Base-by-base conservation (phyloP, 2,329 filamentous ascomycete species). In the Alternaria arbusti region DNA sequence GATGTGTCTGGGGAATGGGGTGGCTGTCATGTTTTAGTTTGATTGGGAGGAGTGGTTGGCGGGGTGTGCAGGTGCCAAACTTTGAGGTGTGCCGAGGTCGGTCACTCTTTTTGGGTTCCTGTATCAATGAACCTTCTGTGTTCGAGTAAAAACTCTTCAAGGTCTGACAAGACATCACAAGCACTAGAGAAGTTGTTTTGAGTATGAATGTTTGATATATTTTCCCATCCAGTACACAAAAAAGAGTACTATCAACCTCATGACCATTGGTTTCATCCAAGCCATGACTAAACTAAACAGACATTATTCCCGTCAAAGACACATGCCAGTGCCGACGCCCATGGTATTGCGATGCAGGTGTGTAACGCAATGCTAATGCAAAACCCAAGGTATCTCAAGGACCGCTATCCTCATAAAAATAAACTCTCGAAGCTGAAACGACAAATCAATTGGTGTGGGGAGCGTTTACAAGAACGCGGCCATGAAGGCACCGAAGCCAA, bases 381-480 rank as follows among this genome's bases (percentile, higher is more conserved):
- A 68, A 68, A 64, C 63, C 67, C 67, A 70, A 74, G 72, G 70
- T 75, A 75, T 76, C 71, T 75, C 60, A 74, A 76, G 70, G 72
- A 74, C 70, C 28, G 68, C 71, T 69, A 68, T 59, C 49, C 57
- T 57, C 43, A 52, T 43, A 60, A 54, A 49, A 54, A 58, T 25
- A 25, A 52, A 54, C 28, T 30, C 15, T 44, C 36, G 50, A 56
- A 49, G 59, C 28, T 40, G 20, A 55, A 55, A 23, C 6, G 26
- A 54, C 22, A 40, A 20, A 52, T 26, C 17, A 46, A 54, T 22
- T 25, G 49, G 3, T 13, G 12, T 7, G n/a, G 15, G 5, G 17
- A 4, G 45, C 64, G 71, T 65, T 74, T 78, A 80, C 74, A 80
- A 76, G 72, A 80, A 77, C 44, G 74, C 75, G 62, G 76, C 78